Base-by-base conservation (phyloP, 805 yeast genomes). In the Candida gorgasii region DNA sequence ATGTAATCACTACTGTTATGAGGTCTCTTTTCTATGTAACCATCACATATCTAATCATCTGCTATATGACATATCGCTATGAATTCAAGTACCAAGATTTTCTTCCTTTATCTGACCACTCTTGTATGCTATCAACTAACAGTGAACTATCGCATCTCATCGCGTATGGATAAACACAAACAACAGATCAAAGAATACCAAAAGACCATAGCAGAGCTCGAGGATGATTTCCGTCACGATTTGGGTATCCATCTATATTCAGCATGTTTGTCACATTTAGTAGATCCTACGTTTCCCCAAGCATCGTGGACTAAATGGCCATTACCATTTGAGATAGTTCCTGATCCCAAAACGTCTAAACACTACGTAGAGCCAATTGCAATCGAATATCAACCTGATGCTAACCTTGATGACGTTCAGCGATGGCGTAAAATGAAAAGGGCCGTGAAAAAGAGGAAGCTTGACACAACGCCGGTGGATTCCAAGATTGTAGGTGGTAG, bases 181-280 rank as follows among this genome's bases (percentile, higher is more conserved):
- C 31, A 36, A 28, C 36, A 40, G 8, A 34, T 40, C 11, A n/a
- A n/a, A 17, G 67, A 61, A 42, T 43, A 54, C 35, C 51, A 51
- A 17, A 57, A 53, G 31, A 51, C 58, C 5, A 43, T 65, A n/a
- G 51, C 57, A 11, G 37, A 52, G 5, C 35, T 80, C 18, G 87
- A 84, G 49, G 65, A 66, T 12, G 72, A 73, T 1, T 77, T 72
- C 46, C 61, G 81, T 24, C 59, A 59, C 9, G 89, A 86, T 59
- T 60, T 86, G 23, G 74, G 84, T 1, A 54, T 79, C 2, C 95
- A 86, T 61, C 59, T 87, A 3, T 86, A 84, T 56, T 76, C 85
- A 17, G 56, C 82, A 0, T 65, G 67, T 45, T 63, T 86, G 23
- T 57, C 72, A 42, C 75, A 63, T 44, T 59, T 52, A 36, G 61